Evolutionary conservation across 192 early-diverging fungal species (phyloP).

Genomic region (Mortierella alpina): DNA sequence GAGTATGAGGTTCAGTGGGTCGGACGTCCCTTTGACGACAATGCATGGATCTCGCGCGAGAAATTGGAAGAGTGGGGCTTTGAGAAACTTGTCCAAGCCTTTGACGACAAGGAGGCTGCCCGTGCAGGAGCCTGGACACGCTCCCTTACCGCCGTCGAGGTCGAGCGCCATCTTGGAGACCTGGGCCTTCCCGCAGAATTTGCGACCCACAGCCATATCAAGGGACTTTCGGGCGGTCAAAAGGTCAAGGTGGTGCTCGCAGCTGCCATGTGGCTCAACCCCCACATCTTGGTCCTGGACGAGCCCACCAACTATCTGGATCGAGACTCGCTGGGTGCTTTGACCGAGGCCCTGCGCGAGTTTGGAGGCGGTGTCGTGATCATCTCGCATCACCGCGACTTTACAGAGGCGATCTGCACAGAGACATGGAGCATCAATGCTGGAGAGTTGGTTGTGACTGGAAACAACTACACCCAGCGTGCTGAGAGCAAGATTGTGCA

Average conservation of each 20-base stretch:
- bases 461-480: conserved; percentile 64
- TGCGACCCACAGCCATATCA: conserved; percentile 76
- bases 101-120: conserved; percentile 70
- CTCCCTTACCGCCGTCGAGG: conserved; percentile 75
- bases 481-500: conserved; percentile 56
- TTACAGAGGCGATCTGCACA: conserved; percentile 78
- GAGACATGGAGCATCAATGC: conserved; percentile 83
- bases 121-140: conserved; percentile 74
- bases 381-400: conserved; percentile 87
- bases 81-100: conserved; percentile 74
- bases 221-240: conserved; percentile 82
- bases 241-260: conserved; percentile 92
- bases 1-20: conserved; percentile 79
- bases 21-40: conserved; percentile 78
- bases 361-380: conserved; percentile 87
- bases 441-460: conserved; percentile 63
- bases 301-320: conserved; percentile 85
- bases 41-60: conserved; percentile 76
- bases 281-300: conserved; percentile 92
- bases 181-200: conserved; percentile 82
- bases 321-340: conserved; percentile 71
- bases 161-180: conserved; percentile 78
- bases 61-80: conserved; percentile 80
- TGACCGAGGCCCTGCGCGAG: conserved; percentile 78
- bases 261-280: conserved; percentile 89